Conservation (phyloP, 2,329 filamentous ascomycete genomes). For the Hypoxylon sp. region DNA sequence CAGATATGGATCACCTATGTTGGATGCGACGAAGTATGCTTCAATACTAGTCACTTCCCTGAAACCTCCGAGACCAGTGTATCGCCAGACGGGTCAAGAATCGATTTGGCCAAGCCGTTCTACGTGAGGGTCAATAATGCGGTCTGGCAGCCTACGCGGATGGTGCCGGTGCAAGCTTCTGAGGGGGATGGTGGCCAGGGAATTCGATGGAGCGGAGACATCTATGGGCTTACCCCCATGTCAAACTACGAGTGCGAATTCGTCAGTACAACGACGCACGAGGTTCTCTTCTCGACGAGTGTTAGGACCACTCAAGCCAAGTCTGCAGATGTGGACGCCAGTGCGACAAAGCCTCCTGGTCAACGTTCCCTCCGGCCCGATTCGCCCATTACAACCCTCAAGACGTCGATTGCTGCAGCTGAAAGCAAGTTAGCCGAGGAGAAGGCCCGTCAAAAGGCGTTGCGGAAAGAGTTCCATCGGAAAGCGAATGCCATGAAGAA, state of each 20-base stretch:
- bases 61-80: constrained; percentile 56
- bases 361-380: constrained; percentile 77
- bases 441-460: constrained; percentile 75
- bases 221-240: constrained; percentile 76
- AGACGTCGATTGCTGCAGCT: constrained; percentile 79
- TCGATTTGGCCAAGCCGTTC: constrained; percentile 80
- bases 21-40: constrained; percentile 81
- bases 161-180: constrained; percentile 63
- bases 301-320: constrained; percentile 73
- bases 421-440: constrained; percentile 79
- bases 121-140: constrained; percentile 84
- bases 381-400: constrained; percentile 81
- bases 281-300: constrained; percentile 78
- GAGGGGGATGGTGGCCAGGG: constrained; percentile 57
- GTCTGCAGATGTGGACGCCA: constrained; percentile 56
- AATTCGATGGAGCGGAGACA: constrained; percentile 76
- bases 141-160: constrained; percentile 82
- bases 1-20: constrained; percentile 87
- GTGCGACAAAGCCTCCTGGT: constrained; percentile 55
- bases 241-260: constrained; percentile 86
- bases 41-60: constrained; percentile 77
- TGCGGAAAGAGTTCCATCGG: constrained; percentile 80
- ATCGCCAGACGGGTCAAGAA: constrained; percentile 60
- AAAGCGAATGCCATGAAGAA: constrained; percentile 76
- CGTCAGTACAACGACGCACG: constrained; percentile 74